These are phyloP conservation scores for Quercus agrifolia DNA, from an alignment of 306 rosid genomes.

Conservation along the genomic window DNA sequence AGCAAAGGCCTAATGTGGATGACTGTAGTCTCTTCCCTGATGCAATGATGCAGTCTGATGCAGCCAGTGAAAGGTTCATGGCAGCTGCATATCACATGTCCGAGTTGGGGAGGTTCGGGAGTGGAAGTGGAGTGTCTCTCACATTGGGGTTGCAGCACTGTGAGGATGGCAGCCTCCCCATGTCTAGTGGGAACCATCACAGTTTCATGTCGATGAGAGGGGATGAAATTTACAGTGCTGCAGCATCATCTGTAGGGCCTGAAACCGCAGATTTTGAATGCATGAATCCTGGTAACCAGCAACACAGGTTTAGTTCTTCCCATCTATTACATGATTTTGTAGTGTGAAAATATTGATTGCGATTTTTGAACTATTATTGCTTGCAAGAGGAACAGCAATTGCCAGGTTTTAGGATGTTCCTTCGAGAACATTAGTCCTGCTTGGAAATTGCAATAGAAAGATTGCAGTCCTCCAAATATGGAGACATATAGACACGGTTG, in stretches of 20 bases:
- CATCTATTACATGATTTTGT: constrained; percentile 62
- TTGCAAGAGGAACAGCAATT: neutral
- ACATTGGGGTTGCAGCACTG: constrained; percentile 80
- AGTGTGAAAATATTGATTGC: constrained; percentile 36
- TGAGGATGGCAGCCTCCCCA: constrained; percentile 51
- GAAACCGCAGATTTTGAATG: constrained; percentile 56
- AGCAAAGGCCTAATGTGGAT: constrained; percentile 42
- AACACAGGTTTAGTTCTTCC: constrained; percentile 48
- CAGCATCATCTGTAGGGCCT: constrained; percentile 44
- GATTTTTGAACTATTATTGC: neutral
- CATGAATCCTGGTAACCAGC: constrained; percentile 48
- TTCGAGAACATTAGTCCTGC: constrained; percentile 11
- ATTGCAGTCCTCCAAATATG: constrained; percentile 27
- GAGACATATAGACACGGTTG: constrained; percentile 27
- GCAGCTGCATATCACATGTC: constrained; percentile 57
- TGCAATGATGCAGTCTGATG: constrained; percentile 39
- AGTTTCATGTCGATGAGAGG: constrained; percentile 56
- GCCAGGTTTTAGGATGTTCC: neutral
- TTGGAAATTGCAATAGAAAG: constrained; percentile 29
- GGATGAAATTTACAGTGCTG: constrained; percentile 44
- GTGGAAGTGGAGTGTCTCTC: constrained; percentile 59
- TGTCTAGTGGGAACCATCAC: constrained; percentile 41
- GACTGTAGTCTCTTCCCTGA: constrained; percentile 41
- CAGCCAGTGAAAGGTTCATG: constrained; percentile 41
- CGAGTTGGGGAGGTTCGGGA: constrained; percentile 52